A percentile compares a stretch with the other conserved stretches of the same genome.
These are phyloP conservation scores for Ophiostoma tasmaniense DNA, from an alignment of 2,329 filamentous ascomycete species.

Conservation along the genomic window DNA sequence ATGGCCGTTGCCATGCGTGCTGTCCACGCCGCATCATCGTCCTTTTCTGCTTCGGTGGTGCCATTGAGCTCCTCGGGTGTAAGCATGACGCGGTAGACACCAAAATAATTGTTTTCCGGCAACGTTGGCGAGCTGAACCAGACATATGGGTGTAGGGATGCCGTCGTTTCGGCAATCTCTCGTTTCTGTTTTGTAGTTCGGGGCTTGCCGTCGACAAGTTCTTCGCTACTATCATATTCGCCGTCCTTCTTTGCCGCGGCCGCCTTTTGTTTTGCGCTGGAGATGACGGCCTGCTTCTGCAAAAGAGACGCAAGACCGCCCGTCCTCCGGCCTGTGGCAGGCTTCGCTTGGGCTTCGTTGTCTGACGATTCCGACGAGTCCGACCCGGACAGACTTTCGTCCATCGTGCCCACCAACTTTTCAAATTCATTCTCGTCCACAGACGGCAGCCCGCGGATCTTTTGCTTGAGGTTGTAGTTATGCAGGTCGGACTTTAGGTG, in stretches of 20 bases:
- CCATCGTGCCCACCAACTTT: slow-evolving; percentile 71
- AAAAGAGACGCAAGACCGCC: slow-evolving; percentile 58
- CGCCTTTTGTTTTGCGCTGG: slow-evolving; percentile 1
- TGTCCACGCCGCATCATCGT: slow-evolving; percentile 6
- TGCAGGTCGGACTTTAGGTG: slow-evolving; percentile 89
- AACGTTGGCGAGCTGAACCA: slow-evolving; percentile 77
- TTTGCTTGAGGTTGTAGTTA: slow-evolving; percentile 90
- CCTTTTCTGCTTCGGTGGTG: neutral
- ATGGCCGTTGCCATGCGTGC: slow-evolving; percentile 54
- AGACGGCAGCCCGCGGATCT: slow-evolving; percentile 61
- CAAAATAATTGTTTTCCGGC: slow-evolving; percentile 70
- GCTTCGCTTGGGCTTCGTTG: slow-evolving; percentile 34
- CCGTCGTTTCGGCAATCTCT: slow-evolving; percentile 48
- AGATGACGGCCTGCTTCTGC: slow-evolving; percentile 72
- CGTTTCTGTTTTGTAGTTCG: slow-evolving; percentile 35
- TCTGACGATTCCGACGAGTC: slow-evolving; percentile 69
- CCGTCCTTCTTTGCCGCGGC: slow-evolving; percentile 28
- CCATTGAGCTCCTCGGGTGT: slow-evolving; percentile 54
- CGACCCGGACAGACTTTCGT: slow-evolving; percentile 88
- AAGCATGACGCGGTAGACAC: slow-evolving; percentile 77
- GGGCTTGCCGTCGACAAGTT: slow-evolving; percentile 33
- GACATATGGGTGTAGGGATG: slow-evolving; percentile 39
- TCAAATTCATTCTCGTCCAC: slow-evolving; percentile 81
- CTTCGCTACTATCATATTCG: slow-evolving; percentile 38
- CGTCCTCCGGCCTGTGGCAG: neutral